phyloP scores from a whole-genome alignment of 148 eudicot genomes.

The Vaccinium corymbosum region DNA sequence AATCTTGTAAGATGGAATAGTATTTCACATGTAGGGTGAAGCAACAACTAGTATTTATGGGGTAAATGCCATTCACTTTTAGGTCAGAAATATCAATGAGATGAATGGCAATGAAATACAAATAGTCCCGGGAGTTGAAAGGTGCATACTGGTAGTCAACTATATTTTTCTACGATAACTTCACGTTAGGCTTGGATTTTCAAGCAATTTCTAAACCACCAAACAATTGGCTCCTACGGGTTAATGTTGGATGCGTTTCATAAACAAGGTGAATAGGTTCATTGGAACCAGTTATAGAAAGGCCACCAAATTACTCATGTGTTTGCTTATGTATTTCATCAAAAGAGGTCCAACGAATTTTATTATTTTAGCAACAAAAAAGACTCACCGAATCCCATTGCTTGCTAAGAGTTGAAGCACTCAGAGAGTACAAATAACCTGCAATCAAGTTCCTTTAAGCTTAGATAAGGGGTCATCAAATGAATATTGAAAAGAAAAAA shows the following conservation, averaged over 20 bases:
- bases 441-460: conserved; percentile 23
- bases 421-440: conserved; percentile 85
- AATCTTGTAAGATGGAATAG: no score
- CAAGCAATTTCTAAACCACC: background rate
- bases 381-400: conserved; percentile 69
- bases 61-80: background rate
- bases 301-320: background rate
- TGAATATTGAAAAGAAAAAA: no score
- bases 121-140: background rate
- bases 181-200: background rate
- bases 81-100: background rate
- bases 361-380: conserved; percentile 9
- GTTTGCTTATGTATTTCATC: no score
- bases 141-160: background rate
- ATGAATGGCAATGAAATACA: background rate
- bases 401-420: conserved; percentile 88
- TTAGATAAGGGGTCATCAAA: background rate
- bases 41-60: background rate
- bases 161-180: background rate
- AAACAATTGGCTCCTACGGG: background rate
- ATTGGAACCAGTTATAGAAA: background rate
- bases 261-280: background rate
- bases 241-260: background rate
- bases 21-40: background rate
- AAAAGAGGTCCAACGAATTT: no score